Evolutionary conservation across 257 asterid species (phyloP), one percentile per base, ranked within the genome.

Genomic region (Paulownia fortunei): DNA sequence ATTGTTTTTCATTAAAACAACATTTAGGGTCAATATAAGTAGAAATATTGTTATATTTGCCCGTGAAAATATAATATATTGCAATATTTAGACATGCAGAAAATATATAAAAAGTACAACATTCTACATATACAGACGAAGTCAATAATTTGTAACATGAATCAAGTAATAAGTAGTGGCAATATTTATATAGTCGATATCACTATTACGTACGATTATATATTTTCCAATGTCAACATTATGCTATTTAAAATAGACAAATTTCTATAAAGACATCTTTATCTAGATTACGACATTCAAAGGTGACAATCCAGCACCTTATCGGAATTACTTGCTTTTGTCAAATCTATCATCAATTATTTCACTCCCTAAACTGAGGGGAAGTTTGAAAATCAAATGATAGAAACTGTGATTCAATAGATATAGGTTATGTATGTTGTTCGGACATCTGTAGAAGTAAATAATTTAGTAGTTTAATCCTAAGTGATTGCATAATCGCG

Each of bases 301-400:
- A 66, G 73, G 47, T 59, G 72, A 62, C 37, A 46, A 44, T 59
- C 82, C 27, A 16, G 10, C 7, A 3, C 15, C 61, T 62, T 72
- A 51, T 79, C 78, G 3, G 4, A 23, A 63, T 79, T 32, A 79
- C 51, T 54, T 41, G 41, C 83, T 64, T 79, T 58, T 42, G 76
- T 61, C 82, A 71, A 47, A 36, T 60, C 73, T 47, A 41, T 58
- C 64, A 69, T 69, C 60, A 78, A 51, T 60, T 44, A 26, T 44
- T 6, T 77, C 61, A 34, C 62, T n/a, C 60, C 56, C 3, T 21
- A 8, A 70, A 70, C 58, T 8, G 0, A 9, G 56, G 56, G 59
- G 42, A 55, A 49, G 2, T 21, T 56, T 68, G 37, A 41, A 77
- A 69, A 27, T 36, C 66, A 71, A 79, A 55, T 5, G 16, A 67